phyloP scores from a whole-genome alignment of 2,329 filamentous ascomycete species.

The Venturia aucupariae region DNA sequence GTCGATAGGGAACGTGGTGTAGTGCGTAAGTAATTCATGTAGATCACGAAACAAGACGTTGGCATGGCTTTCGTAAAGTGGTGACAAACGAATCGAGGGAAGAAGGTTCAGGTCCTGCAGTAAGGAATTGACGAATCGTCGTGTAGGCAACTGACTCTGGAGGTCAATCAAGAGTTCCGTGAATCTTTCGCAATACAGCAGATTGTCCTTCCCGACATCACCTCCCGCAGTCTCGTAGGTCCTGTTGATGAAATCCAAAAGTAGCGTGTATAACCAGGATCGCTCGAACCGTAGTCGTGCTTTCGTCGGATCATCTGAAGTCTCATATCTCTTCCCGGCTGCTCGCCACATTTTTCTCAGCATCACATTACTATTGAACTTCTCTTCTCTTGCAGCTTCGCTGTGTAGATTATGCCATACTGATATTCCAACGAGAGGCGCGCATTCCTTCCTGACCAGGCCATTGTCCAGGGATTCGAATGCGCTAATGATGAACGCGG shows the following conservation, averaged over 20 bases:
- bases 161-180: constrained; percentile 84
- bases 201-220: constrained; percentile 45
- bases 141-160: constrained; percentile 85
- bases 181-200: constrained; percentile 86
- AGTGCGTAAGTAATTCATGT: constrained; percentile 71
- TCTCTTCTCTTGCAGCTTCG: constrained; percentile 62
- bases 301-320: constrained; percentile 70
- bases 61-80: constrained; percentile 63
- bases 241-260: constrained; percentile 70
- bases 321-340: constrained; percentile 74
- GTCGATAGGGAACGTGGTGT: constrained; percentile 79
- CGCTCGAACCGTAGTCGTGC: constrained; percentile 80
- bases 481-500: constrained; percentile 80
- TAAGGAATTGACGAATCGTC: constrained; percentile 85
- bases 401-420: constrained; percentile 90
- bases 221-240: constrained; percentile 46
- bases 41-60: constrained; percentile 75
- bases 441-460: constrained; percentile 90
- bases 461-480: constrained; percentile 89
- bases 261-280: constrained; percentile 81
- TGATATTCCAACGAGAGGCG: constrained; percentile 84
- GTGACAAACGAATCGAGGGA: constrained; percentile 67
- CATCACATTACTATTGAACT: constrained; percentile 63
- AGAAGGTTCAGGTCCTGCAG: constrained; percentile 78
- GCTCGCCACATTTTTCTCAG: constrained; percentile 87